Percentiles rank a stretch among this genome's conserved stretches.
Evolutionary conservation across 202 grass and related monocot species (phyloP).

Genomic region (Setaria italica): DNA sequence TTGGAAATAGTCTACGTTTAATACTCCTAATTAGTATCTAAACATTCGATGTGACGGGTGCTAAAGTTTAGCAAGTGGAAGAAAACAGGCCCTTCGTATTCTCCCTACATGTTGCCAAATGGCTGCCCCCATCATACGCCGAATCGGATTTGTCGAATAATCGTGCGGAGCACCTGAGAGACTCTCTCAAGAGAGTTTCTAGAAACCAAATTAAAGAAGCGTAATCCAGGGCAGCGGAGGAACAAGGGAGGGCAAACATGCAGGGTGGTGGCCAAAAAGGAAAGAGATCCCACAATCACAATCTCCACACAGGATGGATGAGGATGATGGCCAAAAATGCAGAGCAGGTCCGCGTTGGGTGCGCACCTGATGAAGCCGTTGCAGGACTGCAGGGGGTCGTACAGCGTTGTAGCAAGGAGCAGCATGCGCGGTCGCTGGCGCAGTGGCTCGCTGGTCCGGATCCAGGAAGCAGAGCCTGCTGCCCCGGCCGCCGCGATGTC

Average conservation of each 20-base stretch:
- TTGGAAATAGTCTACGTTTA: too few relatives aligned
- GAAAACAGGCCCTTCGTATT: too few relatives aligned
- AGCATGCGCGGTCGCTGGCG: neutral
- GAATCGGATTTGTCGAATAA: neutral
- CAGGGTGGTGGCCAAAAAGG: neutral
- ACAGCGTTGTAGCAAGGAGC: neutral
- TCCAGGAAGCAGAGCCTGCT: neutral
- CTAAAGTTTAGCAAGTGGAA: too few relatives aligned
- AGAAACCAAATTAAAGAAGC: neutral
- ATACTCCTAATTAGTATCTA: too few relatives aligned
- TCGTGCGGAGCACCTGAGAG: neutral
- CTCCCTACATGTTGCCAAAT: neutral
- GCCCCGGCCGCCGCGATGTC: neutral
- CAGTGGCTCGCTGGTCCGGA: neutral
- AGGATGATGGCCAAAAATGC: too few relatives aligned
- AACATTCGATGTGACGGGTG: too few relatives aligned
- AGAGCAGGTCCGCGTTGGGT: too few relatives aligned
- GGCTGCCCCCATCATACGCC: neutral
- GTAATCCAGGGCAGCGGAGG: neutral
- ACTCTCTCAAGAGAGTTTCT: neutral
- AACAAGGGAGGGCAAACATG: neutral
- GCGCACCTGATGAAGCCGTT: neutral
- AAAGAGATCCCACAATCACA: too few relatives aligned
- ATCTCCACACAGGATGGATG: too few relatives aligned
- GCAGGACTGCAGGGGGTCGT: neutral